Evolutionary conservation across 345 rosid species (phyloP).

Genomic region (Laguncularia racemosa): DNA sequence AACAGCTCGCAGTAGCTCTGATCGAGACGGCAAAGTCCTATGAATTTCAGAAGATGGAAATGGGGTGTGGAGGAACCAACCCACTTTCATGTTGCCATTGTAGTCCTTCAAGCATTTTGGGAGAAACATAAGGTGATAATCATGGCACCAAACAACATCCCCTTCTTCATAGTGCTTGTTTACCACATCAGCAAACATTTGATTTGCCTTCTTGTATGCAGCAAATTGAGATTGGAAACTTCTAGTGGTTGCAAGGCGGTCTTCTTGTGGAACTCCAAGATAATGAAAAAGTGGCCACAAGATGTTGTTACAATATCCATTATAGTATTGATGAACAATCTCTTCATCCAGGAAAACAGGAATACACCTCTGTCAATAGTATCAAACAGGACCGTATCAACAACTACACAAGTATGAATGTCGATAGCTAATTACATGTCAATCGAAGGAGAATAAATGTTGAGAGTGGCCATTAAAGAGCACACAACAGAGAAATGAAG

Average conservation of each 20-base stretch:
- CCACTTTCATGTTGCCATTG: conserved; percentile 89
- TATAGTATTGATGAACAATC: conserved; percentile 96
- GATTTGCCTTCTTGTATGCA: conserved; percentile 95
- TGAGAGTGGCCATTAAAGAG: background rate
- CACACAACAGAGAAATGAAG: background rate
- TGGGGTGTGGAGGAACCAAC: conserved; percentile 99
- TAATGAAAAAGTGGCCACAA: conserved; percentile 99
- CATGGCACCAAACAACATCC: conserved; percentile 99
- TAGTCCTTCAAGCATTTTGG: conserved; percentile 88
- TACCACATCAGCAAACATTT: conserved; percentile 98
- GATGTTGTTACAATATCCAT: conserved; percentile 98
- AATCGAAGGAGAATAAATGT: too few species aligned
- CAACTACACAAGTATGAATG: conserved; percentile 2
- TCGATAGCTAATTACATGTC: background rate
- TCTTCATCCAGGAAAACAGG: conserved; percentile 99
- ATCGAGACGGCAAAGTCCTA: conserved; percentile 92
- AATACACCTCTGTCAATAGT: conserved; percentile 72
- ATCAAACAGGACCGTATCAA: conserved; percentile 1
- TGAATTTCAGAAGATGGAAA: conserved; percentile 99
- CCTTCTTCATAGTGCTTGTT: conserved; percentile 90
- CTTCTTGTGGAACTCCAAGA: conserved; percentile 99
- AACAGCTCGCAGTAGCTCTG: conserved; percentile 89
- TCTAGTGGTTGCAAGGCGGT: conserved; percentile 94
- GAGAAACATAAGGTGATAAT: conserved; percentile 96
- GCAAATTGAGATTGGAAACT: conserved; percentile 96